Conservation (phyloP, 192 early-diverging fungal genomes). For the Geranomyces variabilis region DNA sequence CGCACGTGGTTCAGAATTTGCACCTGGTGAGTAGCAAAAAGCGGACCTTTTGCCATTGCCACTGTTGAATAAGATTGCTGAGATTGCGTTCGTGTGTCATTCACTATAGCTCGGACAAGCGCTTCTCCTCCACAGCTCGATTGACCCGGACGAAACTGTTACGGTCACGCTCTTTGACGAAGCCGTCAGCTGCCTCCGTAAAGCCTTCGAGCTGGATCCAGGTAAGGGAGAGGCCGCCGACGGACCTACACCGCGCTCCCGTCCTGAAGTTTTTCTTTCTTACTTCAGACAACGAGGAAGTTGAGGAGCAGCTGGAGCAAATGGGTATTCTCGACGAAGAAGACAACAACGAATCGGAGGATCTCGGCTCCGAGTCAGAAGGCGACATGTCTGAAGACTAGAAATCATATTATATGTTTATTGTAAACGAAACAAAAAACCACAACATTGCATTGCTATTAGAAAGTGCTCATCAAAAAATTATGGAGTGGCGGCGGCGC, state of each 20-base stretch:
- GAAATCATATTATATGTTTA: not conserved
- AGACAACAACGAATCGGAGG: conserved; percentile 11
- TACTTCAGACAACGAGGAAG: conserved; percentile 9
- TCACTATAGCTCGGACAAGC: conserved; percentile 18
- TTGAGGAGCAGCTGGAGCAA: conserved; percentile 7
- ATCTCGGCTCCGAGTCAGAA: conserved; percentile 3
- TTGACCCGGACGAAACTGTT: conserved; percentile 16
- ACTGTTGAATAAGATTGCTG: not conserved
- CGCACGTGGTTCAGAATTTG: not conserved
- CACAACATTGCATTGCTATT: too few relatives aligned
- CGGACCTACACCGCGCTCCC: too few relatives aligned
- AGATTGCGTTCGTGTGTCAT: not conserved
- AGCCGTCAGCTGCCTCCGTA: conserved; percentile 13
- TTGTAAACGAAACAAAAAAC: too few relatives aligned
- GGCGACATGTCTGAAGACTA: conserved; percentile 3
- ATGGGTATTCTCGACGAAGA: conserved; percentile 19
- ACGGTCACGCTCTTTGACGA: conserved; percentile 20
- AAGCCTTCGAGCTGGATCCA: conserved; percentile 25
- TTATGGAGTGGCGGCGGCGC: too few relatives aligned
- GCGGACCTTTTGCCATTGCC: not conserved
- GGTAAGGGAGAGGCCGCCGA: not conserved
- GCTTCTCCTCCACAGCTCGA: conserved; percentile 22
- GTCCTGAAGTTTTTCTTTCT: conserved; percentile 1
- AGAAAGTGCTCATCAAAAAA: too few relatives aligned
- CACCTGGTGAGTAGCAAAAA: not conserved